phyloP scores from a whole-genome alignment of 495 filamentous ascomycete genomes.

The Penicillium parvum region DNA sequence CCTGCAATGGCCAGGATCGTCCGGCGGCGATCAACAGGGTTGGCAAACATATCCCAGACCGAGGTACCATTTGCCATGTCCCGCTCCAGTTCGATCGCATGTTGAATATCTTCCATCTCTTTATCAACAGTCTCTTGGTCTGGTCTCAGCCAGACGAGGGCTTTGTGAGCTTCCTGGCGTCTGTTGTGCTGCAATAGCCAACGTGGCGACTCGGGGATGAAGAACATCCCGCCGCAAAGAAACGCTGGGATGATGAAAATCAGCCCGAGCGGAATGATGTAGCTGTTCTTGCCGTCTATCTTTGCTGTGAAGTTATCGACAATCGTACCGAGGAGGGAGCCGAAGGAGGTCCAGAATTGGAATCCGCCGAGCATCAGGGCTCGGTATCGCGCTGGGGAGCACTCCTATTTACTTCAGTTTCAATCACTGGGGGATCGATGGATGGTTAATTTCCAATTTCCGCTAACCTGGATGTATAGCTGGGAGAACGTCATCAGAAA shows the following conservation, averaged over 20 bases:
- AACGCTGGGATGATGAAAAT: conserved; percentile 54
- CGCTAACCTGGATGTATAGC: conserved; percentile 49
- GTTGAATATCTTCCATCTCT: conserved; percentile 51
- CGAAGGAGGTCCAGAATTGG: conserved; percentile 46
- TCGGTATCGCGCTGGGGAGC: conserved; percentile 46
- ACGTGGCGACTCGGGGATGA: conserved; percentile 61
- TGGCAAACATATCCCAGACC: conserved; percentile 50
- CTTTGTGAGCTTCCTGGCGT: conserved; percentile 46
- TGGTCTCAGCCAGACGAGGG: conserved; percentile 33
- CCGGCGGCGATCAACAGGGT: conserved; percentile 50
- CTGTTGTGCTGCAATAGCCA: conserved; percentile 54
- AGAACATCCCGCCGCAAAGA: conserved; percentile 47
- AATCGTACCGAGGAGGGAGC: conserved; percentile 56
- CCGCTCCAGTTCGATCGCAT: conserved; percentile 48
- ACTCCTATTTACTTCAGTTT: conserved; percentile 30
- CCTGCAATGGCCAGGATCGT: conserved; percentile 47
- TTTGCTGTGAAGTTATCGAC: conserved; percentile 55
- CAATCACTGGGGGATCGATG: too few species aligned
- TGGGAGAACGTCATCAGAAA: conserved; percentile 58
- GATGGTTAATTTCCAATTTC: not conserved
- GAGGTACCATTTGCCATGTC: conserved; percentile 36
- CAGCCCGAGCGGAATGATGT: conserved; percentile 56
- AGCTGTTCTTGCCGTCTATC: conserved; percentile 37
- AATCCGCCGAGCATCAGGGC: conserved; percentile 50
- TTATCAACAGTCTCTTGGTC: conserved; percentile 35